Evolutionary conservation across 495 filamentous ascomycete species (phyloP).

Genomic region (Amniculicola lignicola): DNA sequence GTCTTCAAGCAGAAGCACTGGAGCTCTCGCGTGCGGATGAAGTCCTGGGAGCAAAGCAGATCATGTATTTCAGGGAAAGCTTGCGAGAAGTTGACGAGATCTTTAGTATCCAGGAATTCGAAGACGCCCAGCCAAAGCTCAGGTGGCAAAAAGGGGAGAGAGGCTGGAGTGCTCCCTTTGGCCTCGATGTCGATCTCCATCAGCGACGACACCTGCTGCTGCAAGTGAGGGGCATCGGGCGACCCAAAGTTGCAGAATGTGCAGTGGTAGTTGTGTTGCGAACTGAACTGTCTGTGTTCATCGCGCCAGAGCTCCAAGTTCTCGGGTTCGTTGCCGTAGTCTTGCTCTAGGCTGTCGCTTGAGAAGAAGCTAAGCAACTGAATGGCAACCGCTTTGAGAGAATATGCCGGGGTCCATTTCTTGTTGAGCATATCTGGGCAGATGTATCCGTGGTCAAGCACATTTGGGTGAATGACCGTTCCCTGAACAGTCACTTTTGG

Average conservation of each 20-base stretch:
- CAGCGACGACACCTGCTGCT: not conserved
- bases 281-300: too few relatives aligned
- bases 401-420: slow-evolving; percentile 51
- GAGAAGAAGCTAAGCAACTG: slow-evolving; percentile 61
- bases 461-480: slow-evolving; percentile 54
- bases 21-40: slow-evolving; percentile 49
- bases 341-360: slow-evolving; percentile 50
- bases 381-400: slow-evolving; percentile 50
- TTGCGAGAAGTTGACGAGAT: slow-evolving; percentile 42
- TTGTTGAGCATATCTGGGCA: slow-evolving; percentile 51
- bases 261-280: not conserved
- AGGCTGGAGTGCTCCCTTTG: not conserved
- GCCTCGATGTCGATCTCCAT: not conserved
- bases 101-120: slow-evolving; percentile 41
- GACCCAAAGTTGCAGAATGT: not conserved
- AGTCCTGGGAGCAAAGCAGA: slow-evolving; percentile 42
- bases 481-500: slow-evolving; percentile 49
- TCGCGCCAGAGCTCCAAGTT: not conserved
- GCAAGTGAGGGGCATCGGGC: not conserved
- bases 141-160: slow-evolving; percentile 39
- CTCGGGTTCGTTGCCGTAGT: slow-evolving; percentile 23
- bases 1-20: slow-evolving; percentile 53
- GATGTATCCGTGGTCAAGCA: slow-evolving; percentile 49
- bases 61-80: slow-evolving; percentile 42
- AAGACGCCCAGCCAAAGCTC: slow-evolving; percentile 46